phyloP scores from a whole-genome alignment of 225 moss, liverwort and hornwort genomes.

The Takakia lepidozioides region DNA sequence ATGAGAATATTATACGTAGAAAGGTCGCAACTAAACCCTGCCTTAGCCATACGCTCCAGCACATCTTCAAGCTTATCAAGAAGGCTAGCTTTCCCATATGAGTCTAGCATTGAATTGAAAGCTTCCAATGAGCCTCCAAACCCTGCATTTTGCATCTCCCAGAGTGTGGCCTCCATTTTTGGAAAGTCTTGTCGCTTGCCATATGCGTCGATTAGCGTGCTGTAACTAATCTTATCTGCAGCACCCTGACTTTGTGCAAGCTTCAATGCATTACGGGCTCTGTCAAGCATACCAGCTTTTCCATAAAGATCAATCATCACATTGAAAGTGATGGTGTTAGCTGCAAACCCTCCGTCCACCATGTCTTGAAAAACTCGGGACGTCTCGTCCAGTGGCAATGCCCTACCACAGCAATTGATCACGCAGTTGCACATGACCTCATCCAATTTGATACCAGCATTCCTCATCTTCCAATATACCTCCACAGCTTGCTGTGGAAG shows the following conservation, averaged over 20 bases:
- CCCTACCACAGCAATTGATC: conserved; percentile 83
- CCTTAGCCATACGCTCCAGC: conserved; percentile 64
- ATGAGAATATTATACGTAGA: conserved; percentile 83
- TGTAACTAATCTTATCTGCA: conserved; percentile 80
- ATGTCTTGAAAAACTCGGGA: conserved; percentile 74
- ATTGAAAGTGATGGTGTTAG: conserved; percentile 76
- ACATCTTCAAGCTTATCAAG: conserved; percentile 78
- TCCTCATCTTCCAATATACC: conserved; percentile 68
- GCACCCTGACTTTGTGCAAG: conserved; percentile 69
- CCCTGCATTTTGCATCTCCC: conserved; percentile 90
- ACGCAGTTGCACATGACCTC: conserved; percentile 88
- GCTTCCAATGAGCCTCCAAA: conserved; percentile 67
- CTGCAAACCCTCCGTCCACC: conserved; percentile 57
- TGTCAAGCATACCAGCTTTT: conserved; percentile 80
- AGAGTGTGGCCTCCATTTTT: conserved; percentile 80
- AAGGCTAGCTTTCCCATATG: conserved; percentile 85
- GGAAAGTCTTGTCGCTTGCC: conserved; percentile 83
- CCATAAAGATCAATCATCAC: conserved; percentile 93
- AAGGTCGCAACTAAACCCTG: conserved; percentile 61
- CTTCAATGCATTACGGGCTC: conserved; percentile 56
- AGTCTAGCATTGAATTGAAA: conserved; percentile 85
- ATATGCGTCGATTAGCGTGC: conserved; percentile 77
- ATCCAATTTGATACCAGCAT: conserved; percentile 60
- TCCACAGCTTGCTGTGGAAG: conserved; percentile 58
- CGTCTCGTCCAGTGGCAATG: conserved; percentile 80